phyloP scores from a whole-genome alignment of 1,284 basidiomycete species.

The Ceratobasidium sp. region DNA sequence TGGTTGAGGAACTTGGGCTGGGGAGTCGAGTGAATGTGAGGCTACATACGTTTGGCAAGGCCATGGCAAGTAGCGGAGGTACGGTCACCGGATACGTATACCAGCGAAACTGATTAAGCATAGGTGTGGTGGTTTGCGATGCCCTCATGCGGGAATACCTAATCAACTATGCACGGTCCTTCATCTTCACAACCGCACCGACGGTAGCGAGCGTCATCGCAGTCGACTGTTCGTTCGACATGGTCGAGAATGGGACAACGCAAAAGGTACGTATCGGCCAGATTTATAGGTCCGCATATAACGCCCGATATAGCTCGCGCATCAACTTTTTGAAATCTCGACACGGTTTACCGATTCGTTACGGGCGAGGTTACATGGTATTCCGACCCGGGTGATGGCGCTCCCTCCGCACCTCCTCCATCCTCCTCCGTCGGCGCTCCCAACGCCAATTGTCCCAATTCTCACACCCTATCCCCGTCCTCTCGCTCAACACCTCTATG shows the following conservation, averaged over 20 bases:
- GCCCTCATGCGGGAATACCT: conserved; percentile 80
- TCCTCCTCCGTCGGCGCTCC: conserved; percentile 41
- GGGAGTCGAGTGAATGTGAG: conserved; percentile 62
- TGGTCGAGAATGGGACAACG: conserved; percentile 73
- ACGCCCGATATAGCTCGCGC: conserved; percentile 52
- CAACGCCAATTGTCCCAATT: conserved; percentile 82
- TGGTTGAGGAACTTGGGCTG: conserved; percentile 60
- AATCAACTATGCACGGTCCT: conserved; percentile 89
- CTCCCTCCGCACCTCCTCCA: conserved; percentile 44
- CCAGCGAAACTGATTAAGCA: conserved; percentile 44
- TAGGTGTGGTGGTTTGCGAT: conserved; percentile 81
- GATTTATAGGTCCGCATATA: no score
- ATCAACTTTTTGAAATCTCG: conserved; percentile 44
- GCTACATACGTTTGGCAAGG: conserved; percentile 71
- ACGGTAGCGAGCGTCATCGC: conserved; percentile 77
- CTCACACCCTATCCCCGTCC: conserved; percentile 75
- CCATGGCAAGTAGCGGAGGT: conserved; percentile 80
- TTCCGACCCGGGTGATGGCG: conserved; percentile 43
- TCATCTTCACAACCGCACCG: conserved; percentile 89
- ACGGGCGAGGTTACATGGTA: conserved; percentile 41
- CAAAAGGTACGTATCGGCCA: conserved; percentile 53
- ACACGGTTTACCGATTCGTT: conserved; percentile 36
- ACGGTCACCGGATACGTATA: conserved; percentile 47
- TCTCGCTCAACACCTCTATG: conserved; percentile 69
- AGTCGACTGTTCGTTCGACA: conserved; percentile 76